A percentile compares a stretch with the other conserved stretches of the same genome.
phyloP scores from a whole-genome alignment of 495 filamentous ascomycete species.

The Penicillium simplicissimum region DNA sequence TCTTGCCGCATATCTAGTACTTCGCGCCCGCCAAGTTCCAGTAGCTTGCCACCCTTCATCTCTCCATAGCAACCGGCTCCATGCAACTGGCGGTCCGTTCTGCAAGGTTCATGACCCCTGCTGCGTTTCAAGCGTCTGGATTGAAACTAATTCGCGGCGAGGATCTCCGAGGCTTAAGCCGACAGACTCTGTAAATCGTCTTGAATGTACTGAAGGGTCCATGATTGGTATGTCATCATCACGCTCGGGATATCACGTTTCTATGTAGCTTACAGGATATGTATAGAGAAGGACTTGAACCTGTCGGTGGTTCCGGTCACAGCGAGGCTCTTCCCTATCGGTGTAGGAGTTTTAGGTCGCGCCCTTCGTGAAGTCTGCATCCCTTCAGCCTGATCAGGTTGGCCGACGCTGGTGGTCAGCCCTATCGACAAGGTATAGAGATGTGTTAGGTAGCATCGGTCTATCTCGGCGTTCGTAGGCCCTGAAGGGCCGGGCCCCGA shows the following conservation, averaged over 20 bases:
- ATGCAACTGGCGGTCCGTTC: background rate
- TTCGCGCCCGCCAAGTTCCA: background rate
- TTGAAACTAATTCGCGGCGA: background rate
- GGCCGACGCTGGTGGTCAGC: background rate
- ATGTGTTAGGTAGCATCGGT: background rate
- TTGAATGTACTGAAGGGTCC: background rate
- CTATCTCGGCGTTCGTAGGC: background rate
- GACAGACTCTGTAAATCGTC: too few relatives aligned
- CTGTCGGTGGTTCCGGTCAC: background rate
- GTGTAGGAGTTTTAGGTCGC: background rate
- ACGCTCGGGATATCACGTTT: background rate
- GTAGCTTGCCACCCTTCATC: background rate
- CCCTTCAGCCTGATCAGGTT: background rate
- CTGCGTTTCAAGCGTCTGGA: background rate
- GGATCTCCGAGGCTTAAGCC: background rate
- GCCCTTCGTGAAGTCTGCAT: background rate
- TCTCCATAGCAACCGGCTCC: background rate
- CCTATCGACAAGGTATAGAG: background rate
- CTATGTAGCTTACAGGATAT: background rate
- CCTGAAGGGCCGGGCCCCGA: background rate
- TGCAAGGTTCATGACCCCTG: slow-evolving; percentile 12
- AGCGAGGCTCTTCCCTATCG: background rate
- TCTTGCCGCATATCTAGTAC: background rate
- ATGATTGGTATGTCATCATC: slow-evolving; percentile 8
- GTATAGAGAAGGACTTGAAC: background rate